Evolutionary conservation across 768 basidiomycete species (phyloP), one percentile per base, ranked within the genome.

Genomic region (Leccinum uliginosum): DNA sequence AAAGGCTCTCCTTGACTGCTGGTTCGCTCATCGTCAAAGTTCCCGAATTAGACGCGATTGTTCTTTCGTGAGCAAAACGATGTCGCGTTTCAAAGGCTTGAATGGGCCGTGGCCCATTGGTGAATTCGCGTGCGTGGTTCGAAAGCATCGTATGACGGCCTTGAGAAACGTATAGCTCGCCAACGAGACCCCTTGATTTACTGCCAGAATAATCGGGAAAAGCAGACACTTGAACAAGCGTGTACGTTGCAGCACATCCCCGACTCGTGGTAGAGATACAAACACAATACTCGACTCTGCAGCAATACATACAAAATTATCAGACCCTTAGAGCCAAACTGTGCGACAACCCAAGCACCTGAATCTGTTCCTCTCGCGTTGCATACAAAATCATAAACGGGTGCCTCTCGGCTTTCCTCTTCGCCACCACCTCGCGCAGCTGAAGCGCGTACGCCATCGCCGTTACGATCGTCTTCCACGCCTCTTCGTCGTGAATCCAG

Each of bases 401-500:
- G 54, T 84, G 79, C 7, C 86, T 85, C 56, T 91, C 89, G 1
- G 74, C 71, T 61, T 83, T 87, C 27, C 80, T 78, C 62, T 82
- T 86, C 23, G 74, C 70, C 3, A 83, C 79, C 2, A 86, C 80
- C 34, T 92, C 89, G 21, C 87, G 80, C 19, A 93, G 72, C 55
- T 87, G 85, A 23, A 78, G 67, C 1, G 85, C 87, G 65, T 91
- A 91, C 3, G 79, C 77, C 7, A 90, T 86, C 9, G 71, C 68
- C 0, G 77, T 73, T 7, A 77, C 66, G 38, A 91, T 76, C 2
- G 74, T 57, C 69, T 84, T 86, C 88, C 91, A 90, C 0, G 77
- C 75, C 38, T 91, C 88, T 45, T 93, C 91, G 58, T 90, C 88
- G 5, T 78, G 78, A 24, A 91, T 71, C 91, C 91, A 92, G 15